Evolutionary conservation across 1,139 yeast genomes (phyloP), one percentile per base, ranked within the genome.

Genomic region (Citeromyces siamensis): DNA sequence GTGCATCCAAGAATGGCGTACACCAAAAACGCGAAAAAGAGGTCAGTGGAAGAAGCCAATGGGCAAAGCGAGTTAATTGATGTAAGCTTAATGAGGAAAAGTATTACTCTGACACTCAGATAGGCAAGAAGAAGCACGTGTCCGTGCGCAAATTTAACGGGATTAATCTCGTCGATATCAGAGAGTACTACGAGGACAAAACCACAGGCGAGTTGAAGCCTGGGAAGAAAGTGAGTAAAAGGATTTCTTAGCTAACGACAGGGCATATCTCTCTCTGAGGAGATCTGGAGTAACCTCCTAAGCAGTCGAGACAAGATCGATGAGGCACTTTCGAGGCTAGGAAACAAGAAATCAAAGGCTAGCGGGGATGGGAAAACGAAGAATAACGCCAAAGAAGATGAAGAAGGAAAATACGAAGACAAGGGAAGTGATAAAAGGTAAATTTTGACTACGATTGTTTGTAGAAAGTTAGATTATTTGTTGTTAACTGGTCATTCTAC

Each of bases 181-280:
- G 95, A 40, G 95, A 86, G 53, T 84, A 64, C 58, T 85, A 82
- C 56, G 56, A 66, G 40, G 85, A 77, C 46, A 68, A 71, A 37
- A 67, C 64, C 3, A 64, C 72, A 8, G 70, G 73, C 9, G 78
- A 72, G 41, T 62, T 71, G 58, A 65, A 63, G 44, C 96, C 95
- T 0, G 94, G 94, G 0, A 77, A 75, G 50, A 85, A 85, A 48
- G 67, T 59, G 45, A 34, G 60, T 42, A 17, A 8, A 7, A 4
- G 6, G 5, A 12, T 13, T 31, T 22, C 5, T 34, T n/a, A 9
- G 19, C 21, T 32, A 9, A 21, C 13, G 18, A 18, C 19, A 60
- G 62, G 95, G 95, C 1, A 82, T 85, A 19, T 74, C 94, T 1
- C 58, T 85, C 40, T 78, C 86, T 1, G 75, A 69, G 45, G 93